Conservation (phyloP, 2,329 filamentous ascomycete species). For the Thelonectria blattea region DNA sequence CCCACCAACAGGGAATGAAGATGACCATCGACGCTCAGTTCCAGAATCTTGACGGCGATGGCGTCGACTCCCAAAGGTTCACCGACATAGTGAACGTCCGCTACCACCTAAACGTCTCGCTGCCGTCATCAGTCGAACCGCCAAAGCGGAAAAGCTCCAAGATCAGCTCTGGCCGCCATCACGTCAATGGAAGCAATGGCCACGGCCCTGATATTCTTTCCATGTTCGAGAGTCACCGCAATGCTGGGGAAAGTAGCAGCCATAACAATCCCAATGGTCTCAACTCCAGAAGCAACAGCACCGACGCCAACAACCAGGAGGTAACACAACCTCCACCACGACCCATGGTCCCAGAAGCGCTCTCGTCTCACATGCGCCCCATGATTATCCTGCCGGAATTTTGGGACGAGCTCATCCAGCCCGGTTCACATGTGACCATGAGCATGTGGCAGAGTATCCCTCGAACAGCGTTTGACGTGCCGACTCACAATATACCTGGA, state of each 20-base stretch:
- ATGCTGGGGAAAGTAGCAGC: background rate
- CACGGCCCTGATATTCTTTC: background rate
- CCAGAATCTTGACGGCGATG: slow-evolving; percentile 5
- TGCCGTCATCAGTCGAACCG: slow-evolving; percentile 16
- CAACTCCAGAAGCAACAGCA: background rate
- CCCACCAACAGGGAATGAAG: slow-evolving; percentile 21
- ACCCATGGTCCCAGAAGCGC: background rate
- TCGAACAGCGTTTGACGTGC: background rate
- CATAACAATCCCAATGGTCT: background rate
- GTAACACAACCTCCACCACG: background rate
- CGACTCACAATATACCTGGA: slow-evolving; percentile 4
- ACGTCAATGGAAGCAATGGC: background rate
- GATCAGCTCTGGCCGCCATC: background rate
- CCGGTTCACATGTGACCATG: slow-evolving; percentile 21
- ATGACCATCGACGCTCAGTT: slow-evolving; percentile 24
- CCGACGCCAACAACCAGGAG: background rate
- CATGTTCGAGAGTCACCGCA: background rate
- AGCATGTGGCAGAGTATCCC: slow-evolving; percentile 11
- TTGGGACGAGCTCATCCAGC: slow-evolving; percentile 25
- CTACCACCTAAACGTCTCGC: slow-evolving; percentile 15
- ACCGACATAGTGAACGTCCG: slow-evolving; percentile 14
- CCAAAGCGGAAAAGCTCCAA: slow-evolving; percentile 7
- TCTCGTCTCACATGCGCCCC: slow-evolving; percentile 6
- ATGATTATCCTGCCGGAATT: slow-evolving; percentile 21
- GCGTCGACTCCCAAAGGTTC: background rate